Evolutionary conservation across 805 yeast genomes (phyloP), one percentile per base, ranked within the genome.

Genomic region (Wickerhamiella cacticola): DNA sequence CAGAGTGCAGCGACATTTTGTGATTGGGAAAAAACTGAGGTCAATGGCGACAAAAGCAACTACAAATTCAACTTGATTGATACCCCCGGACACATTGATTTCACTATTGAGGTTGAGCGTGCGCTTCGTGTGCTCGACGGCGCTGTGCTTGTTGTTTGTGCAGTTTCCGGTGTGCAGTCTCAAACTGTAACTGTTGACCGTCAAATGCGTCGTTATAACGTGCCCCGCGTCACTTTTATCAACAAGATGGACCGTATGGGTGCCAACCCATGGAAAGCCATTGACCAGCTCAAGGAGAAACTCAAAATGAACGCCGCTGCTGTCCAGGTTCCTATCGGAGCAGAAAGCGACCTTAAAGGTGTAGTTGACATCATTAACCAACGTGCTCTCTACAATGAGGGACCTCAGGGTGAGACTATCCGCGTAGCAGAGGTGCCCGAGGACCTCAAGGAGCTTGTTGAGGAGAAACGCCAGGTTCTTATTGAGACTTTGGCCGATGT

Each of bases 211-310:
- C 80, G 98, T 64, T 92, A 92, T 68, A 87, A 92, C 62, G 95
- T 92, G 61, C 98, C 98, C 48, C 77, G 98, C 62, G 75, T 92
- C 46, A 89, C 98, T 8, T 92, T 92, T 61, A 83, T 92, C 66
- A 92, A 92, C 70, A 92, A 92, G 71, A 88, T 92, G 96, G 99
- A 92, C 67, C 79, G 99, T 64, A 85, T 92, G 96, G 99, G 99
- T 56, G 84, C 98, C 48, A 80, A 92, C 67, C 99, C 99, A 19
- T 92, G 94, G 81, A 76, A 75, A 54, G 96, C 94, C 50, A 82
- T 92, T 59, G 94, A 84, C 50, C 97, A 89, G 69, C 75, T 92
- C 58, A 86, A 89, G 68, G 57, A 68, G 48, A 92, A 92, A 65
- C 75, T 92, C 63, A 85, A 79, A 66, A 85, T 87, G 38, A 85